Conservation (phyloP, 1,284 basidiomycete genomes). For the Bondarzewia mesenterica region DNA sequence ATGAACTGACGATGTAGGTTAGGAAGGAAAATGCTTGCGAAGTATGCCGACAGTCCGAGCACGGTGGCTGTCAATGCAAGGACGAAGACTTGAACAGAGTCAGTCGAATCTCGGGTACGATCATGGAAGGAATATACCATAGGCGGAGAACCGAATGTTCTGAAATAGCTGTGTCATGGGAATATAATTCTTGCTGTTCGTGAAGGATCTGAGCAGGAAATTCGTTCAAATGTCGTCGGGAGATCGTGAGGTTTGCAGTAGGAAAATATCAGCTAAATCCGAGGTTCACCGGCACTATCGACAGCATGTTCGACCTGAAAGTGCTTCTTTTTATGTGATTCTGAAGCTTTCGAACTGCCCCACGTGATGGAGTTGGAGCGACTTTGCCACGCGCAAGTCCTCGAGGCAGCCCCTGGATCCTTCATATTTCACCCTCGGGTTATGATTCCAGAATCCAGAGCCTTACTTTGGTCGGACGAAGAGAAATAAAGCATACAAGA, state of each 20-base stretch:
- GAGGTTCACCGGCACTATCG: no score
- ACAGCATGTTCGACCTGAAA: no score
- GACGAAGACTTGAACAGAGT: slow-evolving; percentile 35
- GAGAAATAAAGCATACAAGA: no score
- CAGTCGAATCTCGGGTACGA: neutral
- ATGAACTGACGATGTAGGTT: slow-evolving; percentile 45
- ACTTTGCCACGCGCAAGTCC: no score
- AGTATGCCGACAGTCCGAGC: slow-evolving; percentile 58
- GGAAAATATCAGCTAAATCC: neutral
- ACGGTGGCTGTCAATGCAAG: slow-evolving; percentile 56
- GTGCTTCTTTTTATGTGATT: neutral
- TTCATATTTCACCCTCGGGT: no score
- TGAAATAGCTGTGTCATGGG: slow-evolving; percentile 13
- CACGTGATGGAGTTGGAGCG: neutral
- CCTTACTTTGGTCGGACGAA: no score
- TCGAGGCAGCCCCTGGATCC: no score
- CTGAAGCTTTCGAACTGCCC: neutral
- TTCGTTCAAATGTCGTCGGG: neutral
- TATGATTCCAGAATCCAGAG: no score
- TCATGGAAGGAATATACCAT: slow-evolving; percentile 8
- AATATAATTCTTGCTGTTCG: neutral
- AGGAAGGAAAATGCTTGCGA: slow-evolving; percentile 58
- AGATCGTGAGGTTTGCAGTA: neutral
- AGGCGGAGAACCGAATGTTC: slow-evolving; percentile 10
- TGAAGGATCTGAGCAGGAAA: neutral